Evolutionary conservation across 2,329 filamentous ascomycete genomes (phyloP), one percentile per base, ranked within the genome.

Genomic region (Ophiostoma sp.): DNA sequence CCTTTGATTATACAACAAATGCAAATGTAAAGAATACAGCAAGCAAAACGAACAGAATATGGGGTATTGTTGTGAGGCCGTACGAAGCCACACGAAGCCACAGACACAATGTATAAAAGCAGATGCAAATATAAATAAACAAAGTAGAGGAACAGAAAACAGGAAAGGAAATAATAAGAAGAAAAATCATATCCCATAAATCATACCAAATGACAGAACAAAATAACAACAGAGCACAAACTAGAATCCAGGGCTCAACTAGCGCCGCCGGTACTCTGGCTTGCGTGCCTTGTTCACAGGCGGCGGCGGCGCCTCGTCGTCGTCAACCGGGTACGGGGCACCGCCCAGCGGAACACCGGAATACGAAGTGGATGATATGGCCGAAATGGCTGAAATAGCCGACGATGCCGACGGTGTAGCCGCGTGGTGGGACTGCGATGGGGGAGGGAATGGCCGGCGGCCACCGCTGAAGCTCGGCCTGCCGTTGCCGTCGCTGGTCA

Each of bases 231-330:
- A 27, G 5, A 12, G 36, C 55, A 60, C n/a, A 55, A 38, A 60
- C 55, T 60, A 60, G 27, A 27, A 27, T 27, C 55, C 27, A 60
- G 55, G 55, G 11, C 55, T 18, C 18, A 47, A 16, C 63, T 64
- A 73, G 14, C 71, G 68, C 27, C 38, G 52, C 5, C 70, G 69
- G 66, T 89, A 91, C 65, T 90, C 89, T 0, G 94, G 94, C 77
- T 97, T 97, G 73, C 89, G 87, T 62, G 90, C 88, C 84, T 92
- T 90, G 74, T 96, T 96, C 7, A 96, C 92, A 6, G 85, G 82
- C 3, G 94, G 94, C 18, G 94, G 93, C 41, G 90, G 94, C 18
- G 93, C 92, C 40, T 90, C 89, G 40, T 89, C 90, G 74, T 96
- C 85, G 63, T 87, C 88, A 64, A 91, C 79, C 0, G 94, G 94